Conservation (phyloP, 2,329 filamentous ascomycete species). For the Penicillium crustosum region DNA sequence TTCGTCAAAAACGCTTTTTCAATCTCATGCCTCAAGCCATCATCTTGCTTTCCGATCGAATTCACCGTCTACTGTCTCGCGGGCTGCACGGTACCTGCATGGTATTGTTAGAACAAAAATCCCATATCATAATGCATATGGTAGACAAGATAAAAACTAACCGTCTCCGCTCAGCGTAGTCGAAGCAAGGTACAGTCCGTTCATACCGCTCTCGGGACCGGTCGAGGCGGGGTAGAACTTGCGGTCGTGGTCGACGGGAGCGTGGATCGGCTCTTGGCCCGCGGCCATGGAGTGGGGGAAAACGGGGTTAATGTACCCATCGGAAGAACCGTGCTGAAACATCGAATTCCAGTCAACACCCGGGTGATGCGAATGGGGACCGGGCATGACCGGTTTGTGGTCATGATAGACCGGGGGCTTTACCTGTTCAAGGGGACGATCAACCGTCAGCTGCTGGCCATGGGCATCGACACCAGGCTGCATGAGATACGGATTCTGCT, state of each 20-base stretch:
- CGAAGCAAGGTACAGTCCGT: slow-evolving; percentile 50
- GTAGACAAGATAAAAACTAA: slow-evolving; percentile 25
- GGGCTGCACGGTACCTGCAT: slow-evolving; percentile 56
- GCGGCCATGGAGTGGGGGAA: slow-evolving; percentile 66
- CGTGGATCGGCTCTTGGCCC: slow-evolving; percentile 69
- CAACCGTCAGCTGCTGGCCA: slow-evolving; percentile 46
- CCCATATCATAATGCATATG: slow-evolving; percentile 41
- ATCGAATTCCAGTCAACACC: slow-evolving; percentile 75
- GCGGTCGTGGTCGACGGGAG: slow-evolving; percentile 59
- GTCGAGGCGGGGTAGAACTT: slow-evolving; percentile 53
- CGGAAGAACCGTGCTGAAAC: slow-evolving; percentile 71
- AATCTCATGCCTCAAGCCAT: slow-evolving; percentile 2
- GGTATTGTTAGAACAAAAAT: slow-evolving; percentile 45
- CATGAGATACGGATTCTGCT: slow-evolving; percentile 47
- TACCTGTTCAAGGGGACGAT: slow-evolving; percentile 46
- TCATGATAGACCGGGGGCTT: slow-evolving; percentile 43
- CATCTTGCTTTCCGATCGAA: slow-evolving; percentile 14
- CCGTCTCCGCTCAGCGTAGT: slow-evolving; percentile 49
- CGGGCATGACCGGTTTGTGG: slow-evolving; percentile 57
- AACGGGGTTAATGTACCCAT: slow-evolving; percentile 62
- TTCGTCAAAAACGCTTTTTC: slow-evolving; percentile 8
- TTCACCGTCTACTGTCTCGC: slow-evolving; percentile 59
- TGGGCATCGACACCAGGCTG: slow-evolving; percentile 43
- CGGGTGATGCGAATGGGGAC: slow-evolving; percentile 58
- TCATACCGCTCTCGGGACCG: slow-evolving; percentile 46